These are phyloP conservation scores for Multifurca ochricompacta DNA, from an alignment of 768 basidiomycete species.

Conservation along the genomic window DNA sequence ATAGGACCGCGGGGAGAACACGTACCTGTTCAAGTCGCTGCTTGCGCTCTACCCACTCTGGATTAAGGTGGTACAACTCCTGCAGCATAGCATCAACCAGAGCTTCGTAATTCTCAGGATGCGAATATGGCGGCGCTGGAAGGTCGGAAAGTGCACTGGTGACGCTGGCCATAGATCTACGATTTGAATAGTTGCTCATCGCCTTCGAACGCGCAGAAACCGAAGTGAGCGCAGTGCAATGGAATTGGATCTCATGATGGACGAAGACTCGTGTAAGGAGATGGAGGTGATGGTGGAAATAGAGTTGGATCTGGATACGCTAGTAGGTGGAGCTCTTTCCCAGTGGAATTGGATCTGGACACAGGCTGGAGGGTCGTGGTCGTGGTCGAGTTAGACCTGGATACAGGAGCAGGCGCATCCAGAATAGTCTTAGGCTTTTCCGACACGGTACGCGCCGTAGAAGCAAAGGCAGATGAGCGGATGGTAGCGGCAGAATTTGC, in stretches of 20 bases:
- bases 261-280: slow-evolving; percentile 10
- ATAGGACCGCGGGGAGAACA: not conserved
- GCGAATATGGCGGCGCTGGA: slow-evolving; percentile 12
- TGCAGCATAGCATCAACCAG: slow-evolving; percentile 19
- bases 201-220: slow-evolving; percentile 7
- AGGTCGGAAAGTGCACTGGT: slow-evolving; percentile 6
- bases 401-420: not conserved
- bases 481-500: slow-evolving; percentile 9
- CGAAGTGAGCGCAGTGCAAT: slow-evolving; percentile 2
- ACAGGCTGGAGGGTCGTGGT: not conserved
- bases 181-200: slow-evolving; percentile 7
- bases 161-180: slow-evolving; percentile 7
- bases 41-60: slow-evolving; percentile 20
- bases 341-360: slow-evolving; percentile 11
- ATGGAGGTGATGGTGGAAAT: slow-evolving; percentile 8
- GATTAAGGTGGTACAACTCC: slow-evolving; percentile 18
- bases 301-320: slow-evolving; percentile 11
- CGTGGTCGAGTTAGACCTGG: slow-evolving; percentile 1
- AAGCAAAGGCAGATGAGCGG: not conserved
- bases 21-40: slow-evolving; percentile 17
- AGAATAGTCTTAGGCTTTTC: not conserved
- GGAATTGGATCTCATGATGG: slow-evolving; percentile 10
- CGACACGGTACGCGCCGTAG: not conserved
- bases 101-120: slow-evolving; percentile 13
- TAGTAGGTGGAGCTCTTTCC: not conserved